phyloP scores from a whole-genome alignment of 768 basidiomycete genomes.

The Boletus rubescentipes region DNA sequence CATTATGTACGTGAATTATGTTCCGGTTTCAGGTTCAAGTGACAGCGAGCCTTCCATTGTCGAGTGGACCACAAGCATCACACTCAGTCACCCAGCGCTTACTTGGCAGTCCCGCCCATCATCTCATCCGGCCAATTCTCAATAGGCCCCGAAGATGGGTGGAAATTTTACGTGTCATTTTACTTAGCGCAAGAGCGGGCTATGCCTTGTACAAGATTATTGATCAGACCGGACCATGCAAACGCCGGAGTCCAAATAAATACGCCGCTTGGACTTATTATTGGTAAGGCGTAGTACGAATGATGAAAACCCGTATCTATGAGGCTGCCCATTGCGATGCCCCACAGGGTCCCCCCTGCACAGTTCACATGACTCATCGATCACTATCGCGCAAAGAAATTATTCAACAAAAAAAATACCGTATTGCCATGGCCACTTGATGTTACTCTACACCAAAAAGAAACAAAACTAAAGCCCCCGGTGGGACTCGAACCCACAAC shows the following conservation, averaged over 20 bases:
- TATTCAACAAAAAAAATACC: neutral
- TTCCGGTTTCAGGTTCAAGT: neutral
- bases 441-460: neutral
- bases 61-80: neutral
- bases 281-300: neutral
- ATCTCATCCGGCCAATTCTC: neutral
- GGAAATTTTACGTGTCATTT: conserved; percentile 23
- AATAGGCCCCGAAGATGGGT: conserved; percentile 2
- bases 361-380: neutral
- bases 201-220: conserved; percentile 9
- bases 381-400: neutral
- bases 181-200: neutral
- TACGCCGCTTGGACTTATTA: neutral
- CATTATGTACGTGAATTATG: conserved; percentile 1
- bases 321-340: neutral
- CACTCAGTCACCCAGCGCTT: no score
- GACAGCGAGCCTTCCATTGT: neutral
- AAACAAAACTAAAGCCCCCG: conserved; percentile 52
- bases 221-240: conserved; percentile 6
- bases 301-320: neutral
- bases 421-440: neutral
- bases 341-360: neutral
- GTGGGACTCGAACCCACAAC: conserved; percentile 87
- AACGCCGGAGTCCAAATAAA: conserved; percentile 4
- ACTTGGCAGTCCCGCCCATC: conserved; percentile 1